phyloP scores from a whole-genome alignment of 345 rosid genomes.

The Arabidopsis suecica region DNA sequence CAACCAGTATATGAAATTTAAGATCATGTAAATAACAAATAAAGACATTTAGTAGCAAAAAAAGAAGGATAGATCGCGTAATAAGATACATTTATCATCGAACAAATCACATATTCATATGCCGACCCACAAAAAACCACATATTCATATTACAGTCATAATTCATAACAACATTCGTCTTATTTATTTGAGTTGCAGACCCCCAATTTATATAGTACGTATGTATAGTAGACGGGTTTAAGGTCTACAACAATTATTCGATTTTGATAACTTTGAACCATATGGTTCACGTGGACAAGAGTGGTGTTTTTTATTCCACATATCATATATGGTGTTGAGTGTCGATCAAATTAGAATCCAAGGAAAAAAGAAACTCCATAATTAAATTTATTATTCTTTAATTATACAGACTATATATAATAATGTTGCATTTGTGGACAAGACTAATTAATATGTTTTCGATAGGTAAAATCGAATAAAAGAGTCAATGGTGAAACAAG shows the following conservation, averaged over 20 bases:
- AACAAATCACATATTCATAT: background rate
- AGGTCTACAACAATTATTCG: background rate
- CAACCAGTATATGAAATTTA: background rate
- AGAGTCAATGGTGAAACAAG: conserved; percentile 29
- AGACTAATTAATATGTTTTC: background rate
- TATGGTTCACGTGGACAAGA: conserved; percentile 7
- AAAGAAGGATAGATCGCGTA: no score
- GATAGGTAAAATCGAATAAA: conserved; percentile 5
- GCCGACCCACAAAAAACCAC: background rate
- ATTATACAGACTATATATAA: background rate
- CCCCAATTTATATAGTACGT: background rate
- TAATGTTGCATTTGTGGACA: conserved; percentile 4
- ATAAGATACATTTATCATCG: background rate
- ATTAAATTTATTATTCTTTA: background rate
- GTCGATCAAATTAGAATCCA: conserved; percentile 34
- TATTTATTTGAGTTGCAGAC: background rate
- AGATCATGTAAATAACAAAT: background rate
- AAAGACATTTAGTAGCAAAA: no score
- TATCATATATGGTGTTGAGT: conserved; percentile 20
- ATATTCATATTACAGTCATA: background rate
- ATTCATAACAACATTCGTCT: background rate
- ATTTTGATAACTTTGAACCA: background rate
- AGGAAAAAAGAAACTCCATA: background rate
- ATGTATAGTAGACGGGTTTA: background rate
- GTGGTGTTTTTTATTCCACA: background rate